Percentiles rank a stretch among this genome's conserved stretches.
Conservation (phyloP, 768 basidiomycete genomes). For the Boletales sp. region DNA sequence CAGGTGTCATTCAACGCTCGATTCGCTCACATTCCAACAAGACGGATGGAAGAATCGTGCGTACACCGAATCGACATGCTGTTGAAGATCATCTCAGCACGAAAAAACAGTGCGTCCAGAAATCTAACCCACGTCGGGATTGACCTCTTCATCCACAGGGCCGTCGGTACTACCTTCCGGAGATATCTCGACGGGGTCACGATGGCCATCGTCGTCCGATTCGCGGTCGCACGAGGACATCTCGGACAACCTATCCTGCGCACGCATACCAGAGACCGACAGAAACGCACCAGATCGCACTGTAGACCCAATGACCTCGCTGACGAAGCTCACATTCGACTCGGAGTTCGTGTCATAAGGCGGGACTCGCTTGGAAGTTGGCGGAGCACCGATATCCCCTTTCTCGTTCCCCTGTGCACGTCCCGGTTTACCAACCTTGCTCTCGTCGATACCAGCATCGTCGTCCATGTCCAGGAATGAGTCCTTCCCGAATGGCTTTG, state of each 20-base stretch:
- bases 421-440: background rate
- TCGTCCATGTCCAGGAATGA: conserved; percentile 15
- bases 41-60: no score
- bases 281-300: conserved; percentile 7
- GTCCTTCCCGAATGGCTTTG: conserved; percentile 5
- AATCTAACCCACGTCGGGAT: no score
- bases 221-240: no score
- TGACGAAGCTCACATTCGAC: conserved; percentile 7
- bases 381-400: background rate
- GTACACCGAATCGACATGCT: no score
- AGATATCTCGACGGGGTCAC: no score
- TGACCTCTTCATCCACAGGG: no score
- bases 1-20: background rate
- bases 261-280: background rate
- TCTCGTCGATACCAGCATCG: background rate
- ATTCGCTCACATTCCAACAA: no score
- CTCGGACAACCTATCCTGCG: no score
- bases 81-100: no score
- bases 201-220: no score
- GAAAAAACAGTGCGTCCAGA: no score
- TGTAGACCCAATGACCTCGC: conserved; percentile 14
- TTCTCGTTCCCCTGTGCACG: background rate
- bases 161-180: no score
- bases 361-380: background rate
- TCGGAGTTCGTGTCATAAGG: conserved; percentile 14